These are phyloP conservation scores for Skeletonema tropicum DNA, from an alignment of 108 stramenopile species.

Conservation along the genomic window DNA sequence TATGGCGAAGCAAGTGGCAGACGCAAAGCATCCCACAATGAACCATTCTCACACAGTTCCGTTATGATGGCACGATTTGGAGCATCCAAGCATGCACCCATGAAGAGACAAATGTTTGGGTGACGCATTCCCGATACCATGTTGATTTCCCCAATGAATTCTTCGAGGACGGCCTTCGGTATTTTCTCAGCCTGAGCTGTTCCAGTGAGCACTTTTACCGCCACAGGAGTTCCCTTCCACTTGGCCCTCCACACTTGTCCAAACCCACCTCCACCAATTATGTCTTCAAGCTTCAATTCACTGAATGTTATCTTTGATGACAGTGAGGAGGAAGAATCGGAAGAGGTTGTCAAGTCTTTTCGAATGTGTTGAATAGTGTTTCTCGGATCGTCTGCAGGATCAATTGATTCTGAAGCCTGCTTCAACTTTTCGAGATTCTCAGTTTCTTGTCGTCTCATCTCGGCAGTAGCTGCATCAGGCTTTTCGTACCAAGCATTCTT, in stretches of 20 bases:
- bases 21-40: conserved; percentile 85
- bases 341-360: conserved; percentile 62
- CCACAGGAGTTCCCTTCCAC: conserved; percentile 89
- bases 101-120: conserved; percentile 93
- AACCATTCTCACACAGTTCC: conserved; percentile 86
- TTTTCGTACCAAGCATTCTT: conserved; percentile 19
- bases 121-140: conserved; percentile 88
- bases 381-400: conserved; percentile 69
- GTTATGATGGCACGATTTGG: conserved; percentile 91
- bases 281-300: conserved; percentile 69
- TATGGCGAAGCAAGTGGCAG: conserved; percentile 70
- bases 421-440: conserved; percentile 44
- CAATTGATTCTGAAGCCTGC: conserved; percentile 45
- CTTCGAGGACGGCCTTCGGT: conserved; percentile 78
- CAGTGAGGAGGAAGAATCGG: conserved; percentile 70
- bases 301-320: conserved; percentile 68
- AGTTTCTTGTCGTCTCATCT: conserved; percentile 32
- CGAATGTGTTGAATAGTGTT: conserved; percentile 80
- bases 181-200: conserved; percentile 73
- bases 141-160: conserved; percentile 89
- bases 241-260: conserved; percentile 88
- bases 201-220: conserved; percentile 87
- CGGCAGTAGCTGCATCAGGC: not conserved
- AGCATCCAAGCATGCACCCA: conserved; percentile 91
- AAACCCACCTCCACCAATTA: conserved; percentile 94